Evolutionary conservation across 2,329 filamentous ascomycete genomes (phyloP), one percentile per base, ranked within the genome.

Genomic region (Fusarium sambucinum): DNA sequence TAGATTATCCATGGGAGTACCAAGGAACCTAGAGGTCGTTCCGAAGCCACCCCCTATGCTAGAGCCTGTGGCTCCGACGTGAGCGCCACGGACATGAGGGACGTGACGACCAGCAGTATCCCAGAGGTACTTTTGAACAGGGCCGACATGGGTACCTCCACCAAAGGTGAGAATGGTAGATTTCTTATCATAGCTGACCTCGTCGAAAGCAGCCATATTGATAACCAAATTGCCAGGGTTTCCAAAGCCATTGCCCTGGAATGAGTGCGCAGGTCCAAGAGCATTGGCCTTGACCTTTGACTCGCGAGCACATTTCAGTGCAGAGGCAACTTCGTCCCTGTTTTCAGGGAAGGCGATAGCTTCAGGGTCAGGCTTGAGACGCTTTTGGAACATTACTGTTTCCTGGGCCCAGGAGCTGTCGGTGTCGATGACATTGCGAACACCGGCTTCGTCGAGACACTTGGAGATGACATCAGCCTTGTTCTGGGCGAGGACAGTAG

Each of bases 21-120:
- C 71, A 9, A 63, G 46, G 11, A 60, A 38, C 14, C 71, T 62
- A 1, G 69, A 71, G 0, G 71, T 74, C 5, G 61, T 59, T 3
- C 71, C 71, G 9, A 60, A 73, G 1, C 71, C 71, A 11, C 72
- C 70, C n/a, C 72, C 72, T 2, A 74, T 68, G 27, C 65, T 74
- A 1, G 71, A 73, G 1, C 72, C 72, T 11, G 72, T 66, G 5
- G 53, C 55, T 4, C 72, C 72, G 5, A 74, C 72, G 4, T 74
- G 72, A 5, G 65, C 47, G 7, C 69, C 70, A 9, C 72, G 70
- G 1, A 74, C 72, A 10, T 74, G 72, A 27, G 72, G 72, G 23
- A 73, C 57, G 13, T 73, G 71, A 5, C 71, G 69, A 1, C 71
- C 71, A 25, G 71, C 63, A 2, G 68, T 66, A 30, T 73, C 71